Evolutionary conservation across 108 stramenopile species (phyloP), one percentile per base, ranked within the genome.

Genomic region (Skeletonema potamos): DNA sequence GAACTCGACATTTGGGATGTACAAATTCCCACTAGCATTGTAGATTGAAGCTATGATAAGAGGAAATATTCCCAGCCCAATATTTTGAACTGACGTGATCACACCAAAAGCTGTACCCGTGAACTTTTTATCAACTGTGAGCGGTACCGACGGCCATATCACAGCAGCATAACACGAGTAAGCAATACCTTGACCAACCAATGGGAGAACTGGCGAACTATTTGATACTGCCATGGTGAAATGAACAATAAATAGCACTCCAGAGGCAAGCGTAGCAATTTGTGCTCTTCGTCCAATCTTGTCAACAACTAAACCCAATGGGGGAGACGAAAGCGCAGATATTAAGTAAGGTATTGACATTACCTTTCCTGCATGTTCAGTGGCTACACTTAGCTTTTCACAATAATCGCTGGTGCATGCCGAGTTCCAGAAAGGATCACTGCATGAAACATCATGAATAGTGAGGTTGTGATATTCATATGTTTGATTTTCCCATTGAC

Each of bases 131-230:
- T 76, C 65, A 6, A 92, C 87, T 18, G 82, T 67, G 28, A 92
- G 58, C 2, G 88, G 78, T 4, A 92, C 84, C 0, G 80, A 82
- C 4, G 90, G 90, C 90, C 90, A 92, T 15, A 92, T 37, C 3
- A 85, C 87, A 2, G 90, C 69, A 20, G 86, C 86, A 70, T 79
- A 92, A 5, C 79, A 34, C 2, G 82, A 75, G 57, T 86, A 90
- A 13, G 82, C 85, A 13, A 87, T 34, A 10, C 89, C 89, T 64
- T 87, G 86, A 10, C 74, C 73, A 8, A 90, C 61, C 44, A 90
- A 44, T 10, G 85, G 84, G 18, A 46, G 33, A 10, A 90, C 29
- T n/a, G 87, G 85, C 12, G 60, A 74, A 11, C 48, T 18, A 6
- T 34, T 13, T 3, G 58, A 37, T 17, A 68, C 63, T 5, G 76